Evolutionary conservation across 176 grass and related monocot species (phyloP), one percentile per base, ranked within the genome.

Genomic region (Olyra latifolia): DNA sequence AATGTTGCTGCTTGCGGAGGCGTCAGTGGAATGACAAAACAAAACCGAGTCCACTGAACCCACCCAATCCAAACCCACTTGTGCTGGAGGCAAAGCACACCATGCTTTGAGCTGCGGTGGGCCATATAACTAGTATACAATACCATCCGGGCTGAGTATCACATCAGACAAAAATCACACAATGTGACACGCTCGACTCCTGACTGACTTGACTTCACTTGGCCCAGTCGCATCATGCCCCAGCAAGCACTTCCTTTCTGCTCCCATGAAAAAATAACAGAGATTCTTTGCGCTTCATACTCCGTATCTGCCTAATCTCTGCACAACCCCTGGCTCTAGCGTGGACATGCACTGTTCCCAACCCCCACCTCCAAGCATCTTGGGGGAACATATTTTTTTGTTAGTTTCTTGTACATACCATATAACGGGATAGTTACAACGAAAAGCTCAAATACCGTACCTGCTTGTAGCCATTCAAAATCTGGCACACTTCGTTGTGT

Each of bases 381-480:
- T 63, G 6, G 10, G 11, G 1, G 59, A 44, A 85, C 7, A 70
- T 32, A 19, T 66, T 4, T 59, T 23, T 41, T 14, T 7, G 14
- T 85, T 48, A 86, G 59, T 38, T 61, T 58, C 15, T 32, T 57
- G 2, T 28, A 19, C 54, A 10, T 19, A 64, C 15, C 25, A 24
- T 19, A 2, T 10, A 71, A 62, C 13, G 1, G 5, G 3, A 57
- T 60, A 52, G 14, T 5, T 9, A 19, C 11, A 12, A 66, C 4
- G 69, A 59, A 8, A 58, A 40, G n/a, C 15, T 12, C 6, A 43
- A 17, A 10, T 45, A 14, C 10, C 39, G 24, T 95, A 98, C 96
- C 96, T 98, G 92, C 82, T 98, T 98, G 69, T 98, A 98, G 44
- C 90, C 96, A 72, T 88, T 89, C 81, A 98, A 71, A 86, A 98